These are phyloP conservation scores for Capsicum pubescens DNA, from an alignment of 257 asterid genomes.

Conservation along the genomic window DNA sequence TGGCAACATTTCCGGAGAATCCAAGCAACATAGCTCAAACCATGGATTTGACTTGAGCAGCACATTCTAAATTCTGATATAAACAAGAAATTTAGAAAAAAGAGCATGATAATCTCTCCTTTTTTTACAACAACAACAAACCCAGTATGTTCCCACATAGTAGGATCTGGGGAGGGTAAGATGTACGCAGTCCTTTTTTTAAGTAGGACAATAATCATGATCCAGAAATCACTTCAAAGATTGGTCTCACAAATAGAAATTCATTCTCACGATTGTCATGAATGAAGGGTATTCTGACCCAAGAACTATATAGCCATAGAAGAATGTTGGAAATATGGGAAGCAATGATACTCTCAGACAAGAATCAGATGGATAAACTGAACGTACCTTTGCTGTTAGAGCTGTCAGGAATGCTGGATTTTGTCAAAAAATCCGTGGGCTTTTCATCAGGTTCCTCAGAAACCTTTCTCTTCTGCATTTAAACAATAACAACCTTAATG, in stretches of 20 bases:
- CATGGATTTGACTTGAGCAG: not conserved
- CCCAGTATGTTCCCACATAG: too few relatives aligned
- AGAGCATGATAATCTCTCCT: not conserved
- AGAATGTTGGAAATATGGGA: not conserved
- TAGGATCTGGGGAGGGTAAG: too few relatives aligned
- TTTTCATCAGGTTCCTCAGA: constrained; percentile 41
- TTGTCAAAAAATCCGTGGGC: constrained; percentile 53
- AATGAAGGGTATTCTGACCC: not conserved
- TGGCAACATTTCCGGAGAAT: not conserved
- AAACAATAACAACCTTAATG: constrained; percentile 2
- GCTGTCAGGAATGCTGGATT: constrained; percentile 37
- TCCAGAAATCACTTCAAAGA: not conserved
- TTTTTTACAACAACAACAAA: too few relatives aligned
- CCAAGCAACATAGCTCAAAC: not conserved
- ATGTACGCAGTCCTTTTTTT: too few relatives aligned
- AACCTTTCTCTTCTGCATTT: constrained; percentile 56
- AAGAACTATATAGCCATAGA: not conserved
- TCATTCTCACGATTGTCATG: not conserved
- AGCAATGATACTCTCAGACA: not conserved
- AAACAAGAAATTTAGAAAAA: not conserved
- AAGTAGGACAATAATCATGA: not conserved
- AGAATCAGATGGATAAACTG: constrained; percentile 27
- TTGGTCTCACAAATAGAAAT: not conserved
- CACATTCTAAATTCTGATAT: not conserved
- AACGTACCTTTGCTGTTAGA: constrained; percentile 51